Evolutionary conservation across 495 filamentous ascomycete genomes (phyloP).

Genomic region (Talaromyces proteolyticus): DNA sequence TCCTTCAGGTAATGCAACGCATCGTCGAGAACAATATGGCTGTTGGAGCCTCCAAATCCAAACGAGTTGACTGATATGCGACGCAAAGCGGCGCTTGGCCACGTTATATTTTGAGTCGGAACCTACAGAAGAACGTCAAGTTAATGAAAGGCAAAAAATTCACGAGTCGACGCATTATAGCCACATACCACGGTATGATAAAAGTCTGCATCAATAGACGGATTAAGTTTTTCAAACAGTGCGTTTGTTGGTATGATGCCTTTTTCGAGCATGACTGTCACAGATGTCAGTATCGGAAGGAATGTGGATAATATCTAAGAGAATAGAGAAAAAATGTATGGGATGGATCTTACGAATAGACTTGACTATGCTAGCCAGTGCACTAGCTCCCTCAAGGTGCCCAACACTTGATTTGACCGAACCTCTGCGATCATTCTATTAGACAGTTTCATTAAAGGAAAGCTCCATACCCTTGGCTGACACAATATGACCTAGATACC

Average conservation of each 20-base stretch:
- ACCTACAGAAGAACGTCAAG: too few relatives aligned
- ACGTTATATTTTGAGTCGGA: conserved; percentile 10
- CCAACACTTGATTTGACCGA: conserved; percentile 11
- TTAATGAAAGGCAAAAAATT: too few relatives aligned
- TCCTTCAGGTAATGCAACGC: conserved; percentile 11
- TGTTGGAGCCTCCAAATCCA: conserved; percentile 25
- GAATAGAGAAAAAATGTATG: too few relatives aligned
- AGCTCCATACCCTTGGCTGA: too few relatives aligned
- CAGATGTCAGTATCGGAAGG: too few relatives aligned
- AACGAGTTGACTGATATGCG: conserved; percentile 27
- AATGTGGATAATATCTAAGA: too few relatives aligned
- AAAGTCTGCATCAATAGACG: too few relatives aligned
- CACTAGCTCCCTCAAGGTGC: conserved; percentile 46
- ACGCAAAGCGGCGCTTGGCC: conserved; percentile 14
- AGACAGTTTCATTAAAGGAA: too few relatives aligned
- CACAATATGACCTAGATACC: too few relatives aligned
- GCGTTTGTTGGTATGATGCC: conserved; percentile 16
- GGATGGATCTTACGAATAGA: too few relatives aligned
- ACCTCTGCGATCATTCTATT: conserved; percentile 7
- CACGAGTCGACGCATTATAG: too few relatives aligned
- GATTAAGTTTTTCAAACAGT: conserved; percentile 13
- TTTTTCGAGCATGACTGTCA: conserved; percentile 50
- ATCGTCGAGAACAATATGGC: conserved; percentile 27
- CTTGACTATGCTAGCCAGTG: conserved; percentile 49
- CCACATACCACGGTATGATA: too few relatives aligned